Evolutionary conservation across 768 basidiomycete genomes (phyloP).

Genomic region (Lactifluus volemus): DNA sequence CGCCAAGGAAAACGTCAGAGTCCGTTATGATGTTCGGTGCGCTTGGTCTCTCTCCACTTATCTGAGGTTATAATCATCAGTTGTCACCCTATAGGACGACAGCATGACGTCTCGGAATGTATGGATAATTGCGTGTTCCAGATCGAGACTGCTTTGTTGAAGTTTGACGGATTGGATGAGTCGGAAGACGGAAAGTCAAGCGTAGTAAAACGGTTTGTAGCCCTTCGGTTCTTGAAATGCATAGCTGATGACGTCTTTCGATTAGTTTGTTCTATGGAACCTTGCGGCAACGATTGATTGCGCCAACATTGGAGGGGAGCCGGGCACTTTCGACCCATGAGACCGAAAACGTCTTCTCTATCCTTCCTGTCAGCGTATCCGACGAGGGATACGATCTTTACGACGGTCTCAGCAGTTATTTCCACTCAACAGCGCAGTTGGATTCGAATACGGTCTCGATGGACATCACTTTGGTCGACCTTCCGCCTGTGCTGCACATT

Average conservation of each 20-base stretch:
- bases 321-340: conserved; percentile 59
- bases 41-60: conserved; percentile 14
- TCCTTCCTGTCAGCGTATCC: conserved; percentile 87
- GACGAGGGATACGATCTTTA: conserved; percentile 88
- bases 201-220: conserved; percentile 73
- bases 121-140: conserved; percentile 99
- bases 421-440: conserved; percentile 82
- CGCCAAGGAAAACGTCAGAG: conserved; percentile 47
- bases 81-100: conserved; percentile 51
- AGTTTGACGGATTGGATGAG: conserved; percentile 48
- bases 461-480: conserved; percentile 77
- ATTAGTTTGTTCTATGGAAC: conserved; percentile 82
- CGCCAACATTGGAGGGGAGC: conserved; percentile 30
- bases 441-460: conserved; percentile 81
- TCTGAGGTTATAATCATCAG: not conserved
- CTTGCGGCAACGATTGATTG: conserved; percentile 51
- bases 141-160: conserved; percentile 84
- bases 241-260: not conserved
- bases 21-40: conserved; percentile 89
- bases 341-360: conserved; percentile 89
- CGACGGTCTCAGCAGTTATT: conserved; percentile 87
- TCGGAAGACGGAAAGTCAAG: conserved; percentile 54
- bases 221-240: not conserved
- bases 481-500: conserved; percentile 88
- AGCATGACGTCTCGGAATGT: conserved; percentile 97